These are phyloP conservation scores for Linnemannia schmuckeri DNA, from an alignment of 192 early-diverging fungal genomes.

Conservation along the genomic window DNA sequence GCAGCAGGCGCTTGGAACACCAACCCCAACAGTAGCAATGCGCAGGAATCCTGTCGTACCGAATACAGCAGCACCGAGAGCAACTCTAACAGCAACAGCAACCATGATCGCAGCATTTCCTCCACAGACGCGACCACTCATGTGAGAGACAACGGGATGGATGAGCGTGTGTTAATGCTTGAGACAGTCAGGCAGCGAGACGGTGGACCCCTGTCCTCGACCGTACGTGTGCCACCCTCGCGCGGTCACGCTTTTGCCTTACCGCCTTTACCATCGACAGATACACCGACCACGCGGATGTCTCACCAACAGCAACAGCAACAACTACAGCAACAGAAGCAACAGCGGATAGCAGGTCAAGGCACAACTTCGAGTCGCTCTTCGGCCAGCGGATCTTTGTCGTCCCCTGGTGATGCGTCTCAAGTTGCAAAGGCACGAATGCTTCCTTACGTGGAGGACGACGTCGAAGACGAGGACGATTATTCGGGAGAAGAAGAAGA, in stretches of 20 bases:
- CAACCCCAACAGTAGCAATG: neutral
- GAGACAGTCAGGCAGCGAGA: neutral
- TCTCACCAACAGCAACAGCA: neutral
- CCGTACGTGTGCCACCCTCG: neutral
- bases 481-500: slow-evolving; percentile 32
- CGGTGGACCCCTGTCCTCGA: neutral
- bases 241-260: neutral
- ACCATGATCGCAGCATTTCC: neutral
- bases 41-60: neutral
- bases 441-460: slow-evolving; percentile 29
- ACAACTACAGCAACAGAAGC: neutral
- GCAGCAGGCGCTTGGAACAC: slow-evolving; percentile 7
- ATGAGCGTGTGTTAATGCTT: neutral
- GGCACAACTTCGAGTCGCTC: neutral
- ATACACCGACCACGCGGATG: neutral
- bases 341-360: neutral
- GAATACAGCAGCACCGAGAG: neutral
- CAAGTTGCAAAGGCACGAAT: slow-evolving; percentile 17
- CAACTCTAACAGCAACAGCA: neutral
- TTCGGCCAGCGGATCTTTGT: neutral
- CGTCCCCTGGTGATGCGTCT: neutral
- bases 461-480: slow-evolving; percentile 25
- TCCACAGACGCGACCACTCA: neutral
- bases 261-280: neutral
- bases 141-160: neutral